Evolutionary conservation across 306 rosid species (phyloP), one percentile per base, ranked within the genome.

Genomic region (Quercus rubra): DNA sequence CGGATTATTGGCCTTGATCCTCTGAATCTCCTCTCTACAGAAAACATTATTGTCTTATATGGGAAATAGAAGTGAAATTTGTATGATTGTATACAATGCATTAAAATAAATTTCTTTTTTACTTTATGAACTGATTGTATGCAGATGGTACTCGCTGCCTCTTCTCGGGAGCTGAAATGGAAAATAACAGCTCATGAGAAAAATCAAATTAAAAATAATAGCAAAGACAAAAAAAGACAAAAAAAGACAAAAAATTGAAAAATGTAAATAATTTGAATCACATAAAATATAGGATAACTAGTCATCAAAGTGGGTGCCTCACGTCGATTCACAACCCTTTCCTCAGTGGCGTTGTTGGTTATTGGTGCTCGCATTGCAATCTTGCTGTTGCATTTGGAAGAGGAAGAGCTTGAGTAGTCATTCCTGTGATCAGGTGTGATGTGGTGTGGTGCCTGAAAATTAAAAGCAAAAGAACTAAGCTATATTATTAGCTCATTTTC

Each of bases 101-200:
- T 57, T 41, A 8, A 41, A 41, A 41, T 41, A 41, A 41, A 41
- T 73, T 73, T 21, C n/a, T 54, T 78, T 52, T 33, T 89, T 93
- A 96, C 99, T 91, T 96, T 86, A 96, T 96, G 90, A 96, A 96
- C 92, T 93, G 99, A 78, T 96, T 96, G 79, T 96, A 96, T 74
- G 99, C 99, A 88, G 99, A 96, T 79, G 98, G 99, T 77, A 93
- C 99, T 74, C 98, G 93, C 89, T 96, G 99, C 93, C 96, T 91
- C 96, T 96, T 96, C 93, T 91, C 98, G 87, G 99, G 98, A 86
- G 99, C 99, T 96, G 98, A 82, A 86, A 88, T 72, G 81, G 90
- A 88, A 86, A 94, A 86, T 27, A 92, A 87, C 91, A 83, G 69
- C 86, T 87, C 92, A 83, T 77, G 4, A 76, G 3, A 77, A 52